A percentile compares a stretch with the other conserved stretches of the same genome.
Conservation (phyloP, 768 basidiomycete genomes). For the Strobilomyces dryophilus region DNA sequence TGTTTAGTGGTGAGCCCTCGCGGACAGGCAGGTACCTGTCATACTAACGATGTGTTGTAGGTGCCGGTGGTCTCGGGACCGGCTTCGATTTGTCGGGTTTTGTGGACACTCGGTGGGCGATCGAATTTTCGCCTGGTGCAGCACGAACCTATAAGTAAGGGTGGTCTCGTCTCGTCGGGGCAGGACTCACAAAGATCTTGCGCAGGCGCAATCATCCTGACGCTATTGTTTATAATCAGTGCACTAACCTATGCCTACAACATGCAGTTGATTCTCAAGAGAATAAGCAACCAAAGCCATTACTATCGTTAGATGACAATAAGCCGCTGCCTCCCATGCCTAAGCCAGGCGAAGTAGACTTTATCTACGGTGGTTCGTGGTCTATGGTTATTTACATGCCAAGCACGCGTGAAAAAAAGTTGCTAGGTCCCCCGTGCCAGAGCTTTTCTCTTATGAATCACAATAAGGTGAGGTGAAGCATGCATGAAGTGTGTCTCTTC, state of each 20-base stretch:
- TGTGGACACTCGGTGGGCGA: slow-evolving; percentile 63
- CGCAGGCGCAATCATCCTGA: slow-evolving; percentile 60
- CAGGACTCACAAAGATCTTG: background rate
- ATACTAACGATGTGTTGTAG: slow-evolving; percentile 30
- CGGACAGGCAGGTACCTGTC: background rate
- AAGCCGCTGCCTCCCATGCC: slow-evolving; percentile 47
- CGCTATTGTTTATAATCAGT: slow-evolving; percentile 60
- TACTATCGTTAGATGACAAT: slow-evolving; percentile 41
- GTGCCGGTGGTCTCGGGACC: slow-evolving; percentile 71
- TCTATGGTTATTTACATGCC: background rate
- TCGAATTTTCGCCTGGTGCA: slow-evolving; percentile 62
- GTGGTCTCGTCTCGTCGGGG: background rate
- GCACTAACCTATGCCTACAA: slow-evolving; percentile 54
- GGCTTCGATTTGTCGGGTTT: slow-evolving; percentile 60
- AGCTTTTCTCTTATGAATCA: slow-evolving; percentile 66
- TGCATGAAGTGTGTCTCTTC: background rate
- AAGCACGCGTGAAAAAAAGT: background rate
- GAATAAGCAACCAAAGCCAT: slow-evolving; percentile 35
- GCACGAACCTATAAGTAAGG: slow-evolving; percentile 60
- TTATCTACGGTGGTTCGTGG: slow-evolving; percentile 67
- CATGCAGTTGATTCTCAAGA: slow-evolving; percentile 50
- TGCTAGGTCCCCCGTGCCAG: slow-evolving; percentile 70
- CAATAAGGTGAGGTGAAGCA: slow-evolving; percentile 40
- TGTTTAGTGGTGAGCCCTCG: slow-evolving; percentile 56
- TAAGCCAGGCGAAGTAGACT: slow-evolving; percentile 54